Percentiles rank a stretch among this genome's conserved stretches.
These are phyloP conservation scores for Gyrodon lividus DNA, from an alignment of 768 basidiomycete genomes.

Conservation along the genomic window DNA sequence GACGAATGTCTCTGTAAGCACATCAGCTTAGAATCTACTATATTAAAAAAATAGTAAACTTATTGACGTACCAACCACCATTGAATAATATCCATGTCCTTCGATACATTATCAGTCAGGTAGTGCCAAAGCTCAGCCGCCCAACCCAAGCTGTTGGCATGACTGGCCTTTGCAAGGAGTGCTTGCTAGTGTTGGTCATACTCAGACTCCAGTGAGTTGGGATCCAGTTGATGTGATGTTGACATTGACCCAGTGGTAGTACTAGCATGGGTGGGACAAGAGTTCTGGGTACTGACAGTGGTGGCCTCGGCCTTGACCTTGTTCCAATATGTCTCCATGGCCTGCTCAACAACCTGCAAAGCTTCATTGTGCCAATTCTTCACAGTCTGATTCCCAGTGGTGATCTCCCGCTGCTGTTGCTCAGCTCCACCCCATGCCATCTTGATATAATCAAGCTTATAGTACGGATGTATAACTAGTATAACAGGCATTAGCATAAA, in stretches of 20 bases:
- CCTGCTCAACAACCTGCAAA: slow-evolving; percentile 2
- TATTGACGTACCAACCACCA: slow-evolving; percentile 13
- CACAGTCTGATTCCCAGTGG: slow-evolving; percentile 7
- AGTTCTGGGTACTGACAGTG: too few species aligned
- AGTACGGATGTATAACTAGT: slow-evolving; percentile 33
- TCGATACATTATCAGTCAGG: slow-evolving; percentile 11
- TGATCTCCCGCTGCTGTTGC: slow-evolving; percentile 18
- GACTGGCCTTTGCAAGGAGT: neutral
- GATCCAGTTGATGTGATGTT: too few species aligned
- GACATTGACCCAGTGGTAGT: too few species aligned
- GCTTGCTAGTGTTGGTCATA: neutral
- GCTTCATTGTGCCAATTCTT: slow-evolving; percentile 18
- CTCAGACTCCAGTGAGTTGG: neutral
- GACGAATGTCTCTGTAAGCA: neutral
- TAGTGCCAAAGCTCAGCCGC: slow-evolving; percentile 6
- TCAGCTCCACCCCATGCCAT: slow-evolving; percentile 26
- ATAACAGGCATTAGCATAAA: neutral
- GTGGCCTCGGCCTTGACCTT: too few species aligned
- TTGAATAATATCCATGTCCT: slow-evolving; percentile 13
- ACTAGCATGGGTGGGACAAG: too few species aligned
- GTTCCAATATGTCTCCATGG: slow-evolving; percentile 4
- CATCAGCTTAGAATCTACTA: neutral
- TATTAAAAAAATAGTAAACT: neutral
- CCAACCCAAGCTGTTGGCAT: neutral
- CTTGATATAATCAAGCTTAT: slow-evolving; percentile 30